Evolutionary conservation across 2,329 filamentous ascomycete species (phyloP).

Genomic region (Stemphylium vesicarium): DNA sequence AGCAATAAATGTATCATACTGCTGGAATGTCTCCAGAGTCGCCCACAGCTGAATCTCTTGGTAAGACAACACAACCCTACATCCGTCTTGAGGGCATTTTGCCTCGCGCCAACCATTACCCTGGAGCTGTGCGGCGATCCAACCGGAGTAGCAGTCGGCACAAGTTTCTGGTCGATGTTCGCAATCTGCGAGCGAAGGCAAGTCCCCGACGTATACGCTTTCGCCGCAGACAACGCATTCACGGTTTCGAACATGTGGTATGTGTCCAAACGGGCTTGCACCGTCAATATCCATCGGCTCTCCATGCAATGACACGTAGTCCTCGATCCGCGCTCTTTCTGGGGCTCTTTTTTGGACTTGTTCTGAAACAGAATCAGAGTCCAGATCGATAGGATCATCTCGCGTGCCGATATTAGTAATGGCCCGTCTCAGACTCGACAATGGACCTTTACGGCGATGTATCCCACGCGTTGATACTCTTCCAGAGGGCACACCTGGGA

Average conservation of each 20-base stretch:
- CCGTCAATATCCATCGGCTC: conserved; percentile 8
- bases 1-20: conserved; percentile 53
- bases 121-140: conserved; percentile 49
- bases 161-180: conserved; percentile 46
- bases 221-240: conserved; percentile 36
- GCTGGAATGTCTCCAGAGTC: conserved; percentile 20
- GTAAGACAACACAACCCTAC: conserved; percentile 53
- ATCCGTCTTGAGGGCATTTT: conserved; percentile 58
- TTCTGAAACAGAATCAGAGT: conserved; percentile 7
- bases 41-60: conserved; percentile 51
- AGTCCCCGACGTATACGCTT: conserved; percentile 10
- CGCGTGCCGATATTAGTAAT: conserved; percentile 6
- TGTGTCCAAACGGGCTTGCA: not conserved
- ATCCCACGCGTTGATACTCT: not conserved
- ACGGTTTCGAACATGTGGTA: not conserved
- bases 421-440: not conserved
- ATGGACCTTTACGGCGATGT: not conserved
- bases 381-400: conserved; percentile 14
- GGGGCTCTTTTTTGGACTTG: not conserved
- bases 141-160: conserved; percentile 44
- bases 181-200: conserved; percentile 40
- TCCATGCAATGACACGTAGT: not conserved
- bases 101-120: conserved; percentile 55
- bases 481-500: not conserved
- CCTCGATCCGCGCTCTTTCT: not conserved